Base-by-base conservation (phyloP, 2,329 filamentous ascomycete genomes). In the Apiospora rasikravindrae region DNA sequence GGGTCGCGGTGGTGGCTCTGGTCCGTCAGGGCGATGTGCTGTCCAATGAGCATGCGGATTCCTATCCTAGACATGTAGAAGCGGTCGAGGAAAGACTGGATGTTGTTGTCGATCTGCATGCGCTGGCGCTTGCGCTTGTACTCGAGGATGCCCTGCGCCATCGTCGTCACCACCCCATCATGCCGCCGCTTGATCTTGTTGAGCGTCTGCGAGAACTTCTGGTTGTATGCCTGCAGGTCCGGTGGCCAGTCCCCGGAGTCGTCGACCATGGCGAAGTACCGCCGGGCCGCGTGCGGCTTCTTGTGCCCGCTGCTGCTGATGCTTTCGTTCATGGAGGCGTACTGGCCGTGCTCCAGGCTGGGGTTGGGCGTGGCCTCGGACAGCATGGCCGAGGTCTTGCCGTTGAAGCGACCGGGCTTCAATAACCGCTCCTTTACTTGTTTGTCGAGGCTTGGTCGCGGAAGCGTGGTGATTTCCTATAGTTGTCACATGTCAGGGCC, bases 21-120 rank as follows among this genome's bases (percentile, higher is more conserved):
- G 82, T 98, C 96, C 7, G 95, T 98, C 73, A 99, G 88, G 73
- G 96, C 96, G 79, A 99, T 98, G 86, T 99, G 96, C 83, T 99
- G 96, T 70, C 96, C 96, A 78, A 99, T 98, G 69, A 99, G 91
- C 96, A 99, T 99, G 78, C 96, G 94, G 77, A 99, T 99, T 76
- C 96, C 96, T 80, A 99, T 99, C 74, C 96, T 94, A 64, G 95
- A 98, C 96, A 99, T 99, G 88, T 99, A 99, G 84, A 99, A 99
- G 73, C 96, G 94, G 84, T 99, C 96, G 76, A 99, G 90, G 86
- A 99, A 99, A 71, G 94, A 92, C 83, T 99, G 96, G 73, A 99
- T 98, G 77, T 95, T 97, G 81, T 95, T 92, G 84, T 98, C 96
- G 79, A 99, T 99, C 81, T 98, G 96, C 92, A 98, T 96, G 70